phyloP scores from a whole-genome alignment of 345 rosid genomes.

The Rhizophora mangle region DNA sequence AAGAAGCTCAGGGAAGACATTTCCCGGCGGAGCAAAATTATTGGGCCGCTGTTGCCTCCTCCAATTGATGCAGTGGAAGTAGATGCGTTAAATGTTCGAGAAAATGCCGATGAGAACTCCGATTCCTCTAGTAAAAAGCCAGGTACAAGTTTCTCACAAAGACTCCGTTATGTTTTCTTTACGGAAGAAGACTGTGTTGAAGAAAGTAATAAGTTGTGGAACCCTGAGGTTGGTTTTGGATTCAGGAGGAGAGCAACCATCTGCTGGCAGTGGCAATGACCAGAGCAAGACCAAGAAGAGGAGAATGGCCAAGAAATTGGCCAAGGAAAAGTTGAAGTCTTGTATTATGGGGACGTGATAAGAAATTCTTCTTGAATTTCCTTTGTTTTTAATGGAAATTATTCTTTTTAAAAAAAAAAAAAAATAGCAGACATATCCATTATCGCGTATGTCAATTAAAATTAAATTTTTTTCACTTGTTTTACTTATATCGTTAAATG shows the following conservation, averaged over 20 bases:
- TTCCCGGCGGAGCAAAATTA: conserved; percentile 41
- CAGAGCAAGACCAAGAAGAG: conserved; percentile 41
- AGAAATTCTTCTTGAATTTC: too few species aligned
- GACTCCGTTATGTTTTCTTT: too few species aligned
- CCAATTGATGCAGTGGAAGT: conserved; percentile 15
- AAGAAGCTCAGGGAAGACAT: conserved; percentile 63
- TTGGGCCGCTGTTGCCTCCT: conserved; percentile 61
- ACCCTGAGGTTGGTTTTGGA: not conserved
- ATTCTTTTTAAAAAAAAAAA: too few species aligned
- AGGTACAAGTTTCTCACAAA: not conserved
- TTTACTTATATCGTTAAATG: too few species aligned
- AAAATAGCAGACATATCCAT: too few species aligned
- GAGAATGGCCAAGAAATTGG: conserved; percentile 54
- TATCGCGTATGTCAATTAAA: too few species aligned
- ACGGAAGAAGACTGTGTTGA: not conserved
- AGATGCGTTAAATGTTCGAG: conserved; percentile 46
- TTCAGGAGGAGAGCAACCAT: conserved; percentile 20
- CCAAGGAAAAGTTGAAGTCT: conserved; percentile 27
- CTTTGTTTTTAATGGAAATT: too few species aligned
- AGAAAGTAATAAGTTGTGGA: not conserved
- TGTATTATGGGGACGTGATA: not conserved
- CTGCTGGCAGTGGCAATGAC: conserved; percentile 12
- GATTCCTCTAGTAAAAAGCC: not conserved
- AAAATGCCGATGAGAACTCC: conserved; percentile 25
- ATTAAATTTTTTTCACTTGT: too few species aligned